A percentile compares a stretch with the other conserved stretches of the same genome.
Evolutionary conservation across 768 basidiomycete genomes (phyloP).

Genomic region (Suillus subaureus): DNA sequence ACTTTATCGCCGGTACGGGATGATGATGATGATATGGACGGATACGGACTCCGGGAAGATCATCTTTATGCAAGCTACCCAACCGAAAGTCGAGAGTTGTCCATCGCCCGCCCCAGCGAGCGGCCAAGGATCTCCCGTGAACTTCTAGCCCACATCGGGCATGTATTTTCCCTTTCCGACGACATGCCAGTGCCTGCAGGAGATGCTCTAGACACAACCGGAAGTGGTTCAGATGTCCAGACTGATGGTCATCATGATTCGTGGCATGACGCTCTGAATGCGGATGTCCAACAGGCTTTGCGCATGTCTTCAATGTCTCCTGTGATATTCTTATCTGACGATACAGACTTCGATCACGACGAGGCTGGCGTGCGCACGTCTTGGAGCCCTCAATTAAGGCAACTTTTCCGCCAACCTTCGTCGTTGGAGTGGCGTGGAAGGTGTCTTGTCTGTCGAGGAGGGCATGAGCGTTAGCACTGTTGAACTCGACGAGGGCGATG

Average conservation of each 20-base stretch:
- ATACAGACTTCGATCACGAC: background rate
- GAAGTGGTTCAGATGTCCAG: background rate
- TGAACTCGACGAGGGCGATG: background rate
- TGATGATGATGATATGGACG: background rate
- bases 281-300: slow-evolving; percentile 8
- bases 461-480: background rate
- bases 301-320: background rate
- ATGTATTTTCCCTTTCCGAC: slow-evolving; percentile 6
- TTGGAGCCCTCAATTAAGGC: background rate
- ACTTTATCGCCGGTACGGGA: background rate
- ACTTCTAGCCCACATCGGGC: slow-evolving; percentile 6
- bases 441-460: background rate
- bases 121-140: background rate
- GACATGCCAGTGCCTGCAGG: background rate
- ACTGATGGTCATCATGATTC: background rate
- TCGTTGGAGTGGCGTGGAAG: background rate
- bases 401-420: background rate
- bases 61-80: background rate
- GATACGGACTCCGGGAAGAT: background rate
- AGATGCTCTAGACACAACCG: background rate
- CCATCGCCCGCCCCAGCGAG: background rate
- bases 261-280: slow-evolving; percentile 2
- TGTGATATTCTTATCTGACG: background rate
- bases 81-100: background rate
- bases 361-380: background rate